Evolutionary conservation across 169 alveolate genomes (phyloP).

Genomic region (Plasmodium fragile): DNA sequence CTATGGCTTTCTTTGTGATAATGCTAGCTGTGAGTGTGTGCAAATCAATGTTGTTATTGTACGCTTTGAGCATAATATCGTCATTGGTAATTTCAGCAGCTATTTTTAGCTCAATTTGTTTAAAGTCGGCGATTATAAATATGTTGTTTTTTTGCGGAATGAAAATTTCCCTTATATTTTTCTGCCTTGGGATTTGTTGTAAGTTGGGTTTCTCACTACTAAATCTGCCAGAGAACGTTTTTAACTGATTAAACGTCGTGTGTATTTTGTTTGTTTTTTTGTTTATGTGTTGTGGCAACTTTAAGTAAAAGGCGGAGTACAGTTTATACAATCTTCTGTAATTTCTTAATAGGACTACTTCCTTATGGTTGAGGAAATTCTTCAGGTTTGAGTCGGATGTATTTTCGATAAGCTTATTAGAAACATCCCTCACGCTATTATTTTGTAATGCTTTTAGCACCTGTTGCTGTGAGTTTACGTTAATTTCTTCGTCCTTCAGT

Average conservation of each 20-base stretch:
- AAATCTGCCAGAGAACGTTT: conserved; percentile 91
- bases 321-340: conserved; percentile 87
- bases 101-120: conserved; percentile 89
- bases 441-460: conserved; percentile 83
- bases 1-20: conserved; percentile 77
- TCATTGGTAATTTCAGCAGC: conserved; percentile 92
- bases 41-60: conserved; percentile 81
- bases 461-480: conserved; percentile 89
- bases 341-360: conserved; percentile 84
- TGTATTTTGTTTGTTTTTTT: conserved; percentile 85
- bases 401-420: conserved; percentile 81
- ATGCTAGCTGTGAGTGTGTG: conserved; percentile 87
- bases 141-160: conserved; percentile 84
- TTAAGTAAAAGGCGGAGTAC: conserved; percentile 87
- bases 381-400: conserved; percentile 88
- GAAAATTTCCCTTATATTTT: conserved; percentile 87
- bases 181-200: conserved; percentile 91
- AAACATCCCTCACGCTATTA: conserved; percentile 81
- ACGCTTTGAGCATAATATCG: conserved; percentile 89
- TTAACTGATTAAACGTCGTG: conserved; percentile 89
- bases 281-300: conserved; percentile 87
- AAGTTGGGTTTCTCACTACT: conserved; percentile 91
- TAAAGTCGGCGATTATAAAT: conserved; percentile 89
- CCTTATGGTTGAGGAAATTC: conserved; percentile 85
- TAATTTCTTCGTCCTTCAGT: conserved; percentile 79